phyloP scores from a whole-genome alignment of 305 asterid genomes.

The Solanum aculeatissimum region DNA sequence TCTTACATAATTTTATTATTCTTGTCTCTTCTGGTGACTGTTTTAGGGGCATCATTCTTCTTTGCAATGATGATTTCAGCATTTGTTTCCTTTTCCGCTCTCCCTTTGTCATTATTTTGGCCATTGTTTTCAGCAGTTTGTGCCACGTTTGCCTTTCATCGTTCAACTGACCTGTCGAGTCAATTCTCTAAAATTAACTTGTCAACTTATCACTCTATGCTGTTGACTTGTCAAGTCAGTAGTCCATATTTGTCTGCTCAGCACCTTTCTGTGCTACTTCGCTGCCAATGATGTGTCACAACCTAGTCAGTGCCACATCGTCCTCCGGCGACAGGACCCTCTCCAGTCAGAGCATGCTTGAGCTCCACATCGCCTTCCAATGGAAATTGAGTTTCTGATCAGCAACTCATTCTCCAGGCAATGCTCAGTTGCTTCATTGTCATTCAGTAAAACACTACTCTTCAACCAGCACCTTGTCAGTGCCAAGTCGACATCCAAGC shows the following conservation, averaged over 20 bases:
- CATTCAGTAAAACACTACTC: not conserved
- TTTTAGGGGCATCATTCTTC: not conserved
- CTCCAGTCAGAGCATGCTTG: not conserved
- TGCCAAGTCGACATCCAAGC: not conserved
- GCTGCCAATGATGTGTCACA: not conserved
- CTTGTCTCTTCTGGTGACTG: not conserved
- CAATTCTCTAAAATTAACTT: not conserved
- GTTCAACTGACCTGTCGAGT: not conserved
- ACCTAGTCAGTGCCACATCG: not conserved
- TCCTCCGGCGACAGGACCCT: not conserved
- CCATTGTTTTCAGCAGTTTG: not conserved
- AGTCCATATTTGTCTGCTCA: not conserved
- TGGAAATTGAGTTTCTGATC: not conserved
- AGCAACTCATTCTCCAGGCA: not conserved
- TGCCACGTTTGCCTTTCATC: not conserved
- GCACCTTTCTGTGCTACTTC: not conserved
- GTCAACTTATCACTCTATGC: not conserved
- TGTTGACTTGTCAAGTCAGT: not conserved
- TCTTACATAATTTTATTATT: not conserved
- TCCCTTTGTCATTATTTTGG: not conserved
- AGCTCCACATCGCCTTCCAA: not conserved
- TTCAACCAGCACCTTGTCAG: not conserved
- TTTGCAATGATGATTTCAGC: not conserved
- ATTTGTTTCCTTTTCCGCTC: not conserved
- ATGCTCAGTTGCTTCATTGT: not conserved